A percentile compares a stretch with the other conserved stretches of the same genome.
These are phyloP conservation scores for Ramalina intermedia DNA, from an alignment of 495 filamentous ascomycete genomes.

Conservation along the genomic window DNA sequence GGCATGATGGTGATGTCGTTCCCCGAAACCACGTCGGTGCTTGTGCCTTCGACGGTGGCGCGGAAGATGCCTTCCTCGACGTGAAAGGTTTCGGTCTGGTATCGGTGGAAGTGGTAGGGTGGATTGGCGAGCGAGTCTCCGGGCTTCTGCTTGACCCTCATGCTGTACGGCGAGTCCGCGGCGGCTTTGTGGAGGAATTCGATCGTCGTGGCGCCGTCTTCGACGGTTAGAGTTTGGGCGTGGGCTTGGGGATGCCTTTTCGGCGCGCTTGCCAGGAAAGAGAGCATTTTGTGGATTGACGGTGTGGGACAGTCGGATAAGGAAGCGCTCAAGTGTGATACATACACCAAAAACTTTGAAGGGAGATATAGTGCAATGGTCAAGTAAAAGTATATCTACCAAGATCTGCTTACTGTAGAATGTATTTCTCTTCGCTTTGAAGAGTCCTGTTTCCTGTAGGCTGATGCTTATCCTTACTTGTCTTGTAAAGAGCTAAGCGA, in stretches of 20 bases:
- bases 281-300: slow-evolving; percentile 1
- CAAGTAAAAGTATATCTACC: too few relatives aligned
- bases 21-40: background rate
- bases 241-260: slow-evolving; percentile 1
- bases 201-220: slow-evolving; percentile 1
- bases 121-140: slow-evolving; percentile 2
- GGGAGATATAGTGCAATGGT: too few relatives aligned
- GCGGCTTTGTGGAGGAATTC: background rate
- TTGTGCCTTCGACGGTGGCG: slow-evolving; percentile 2
- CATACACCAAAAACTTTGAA: too few relatives aligned
- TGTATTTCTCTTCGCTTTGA: too few relatives aligned
- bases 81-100: slow-evolving; percentile 7
- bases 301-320: too few relatives aligned
- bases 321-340: too few relatives aligned
- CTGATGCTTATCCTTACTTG: too few relatives aligned
- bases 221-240: background rate
- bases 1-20: slow-evolving; percentile 1
- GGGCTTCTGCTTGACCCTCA: background rate
- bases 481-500: too few relatives aligned
- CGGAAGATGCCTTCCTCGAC: slow-evolving; percentile 1
- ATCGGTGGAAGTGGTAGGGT: slow-evolving; percentile 9
- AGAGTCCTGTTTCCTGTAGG: too few relatives aligned
- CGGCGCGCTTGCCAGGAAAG: background rate
- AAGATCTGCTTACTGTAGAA: too few relatives aligned
- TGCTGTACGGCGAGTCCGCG: background rate